Evolutionary conservation across 192 early-diverging fungal genomes (phyloP).

Genomic region (Backusella morwellensis): DNA sequence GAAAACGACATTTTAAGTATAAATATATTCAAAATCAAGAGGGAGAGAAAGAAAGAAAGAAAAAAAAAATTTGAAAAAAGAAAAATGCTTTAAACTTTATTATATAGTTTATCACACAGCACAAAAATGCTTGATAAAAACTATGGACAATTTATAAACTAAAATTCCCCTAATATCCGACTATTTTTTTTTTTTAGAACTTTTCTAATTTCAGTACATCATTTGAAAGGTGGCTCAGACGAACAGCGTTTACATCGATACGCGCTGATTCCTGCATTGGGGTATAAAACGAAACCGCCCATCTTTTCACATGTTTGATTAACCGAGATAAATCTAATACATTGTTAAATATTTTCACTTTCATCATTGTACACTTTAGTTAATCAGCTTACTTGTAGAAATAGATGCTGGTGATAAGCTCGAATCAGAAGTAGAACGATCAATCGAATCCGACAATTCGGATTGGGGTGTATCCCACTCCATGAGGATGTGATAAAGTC

Average conservation of each 20-base stretch:
- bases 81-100: neutral
- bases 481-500: neutral
- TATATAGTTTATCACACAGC: neutral
- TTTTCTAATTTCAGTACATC: slow-evolving; percentile 21
- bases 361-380: neutral
- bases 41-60: neutral
- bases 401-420: neutral
- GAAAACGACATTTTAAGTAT: neutral
- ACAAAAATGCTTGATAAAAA: neutral
- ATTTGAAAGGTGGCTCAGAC: slow-evolving; percentile 11
- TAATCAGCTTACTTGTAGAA: neutral
- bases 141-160: neutral
- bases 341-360: neutral
- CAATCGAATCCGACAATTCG: neutral
- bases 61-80: neutral
- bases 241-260: neutral
- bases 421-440: neutral
- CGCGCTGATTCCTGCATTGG: neutral
- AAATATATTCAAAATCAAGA: neutral
- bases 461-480: slow-evolving; percentile 9
- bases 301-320: neutral
- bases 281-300: slow-evolving; percentile 1
- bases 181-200: slow-evolving; percentile 13
- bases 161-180: neutral
- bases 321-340: neutral